Evolutionary conservation across 1,284 basidiomycete species (phyloP), one percentile per base, ranked within the genome.

Genomic region (Takashimella koratensis): DNA sequence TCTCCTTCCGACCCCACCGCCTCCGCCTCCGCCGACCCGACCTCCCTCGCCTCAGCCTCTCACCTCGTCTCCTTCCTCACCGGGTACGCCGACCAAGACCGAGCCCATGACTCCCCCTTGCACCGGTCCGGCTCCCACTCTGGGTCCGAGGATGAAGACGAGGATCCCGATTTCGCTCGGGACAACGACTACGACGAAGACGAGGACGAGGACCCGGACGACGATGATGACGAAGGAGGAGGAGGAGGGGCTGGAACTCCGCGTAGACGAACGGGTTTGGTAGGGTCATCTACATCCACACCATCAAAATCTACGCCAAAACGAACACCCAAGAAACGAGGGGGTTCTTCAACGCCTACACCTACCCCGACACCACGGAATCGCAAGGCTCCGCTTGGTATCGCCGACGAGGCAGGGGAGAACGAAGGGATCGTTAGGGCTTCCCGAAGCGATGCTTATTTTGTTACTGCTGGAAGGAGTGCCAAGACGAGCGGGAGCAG

Each of bases 371-470:
- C 63, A 24, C 66, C 67, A 11, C 51, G 52, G 13, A 56, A 54
- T 43, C 55, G 53, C 39, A 57, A 54, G 43, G 45, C 48, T 40
- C 45, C 19, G 42, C 24, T n/a, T 27, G 26, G 19, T n/a, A 10
- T 50, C 22, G 47, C 47, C 19, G 56, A 36, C 16, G 10, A 36
- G 8, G 30, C 54, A 21, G 52, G 47, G n/a, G 51, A 46, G 12
- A 52, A 63, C 45, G 62, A 62, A 40, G 75, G 75, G 3, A 76
- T 78, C 55, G 67, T 66, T 23, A 62, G 73, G 8, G 63, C 68
- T 1, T 75, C 77, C 0, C 64, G 76, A 1, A 90, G 91, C 51
- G 92, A 96, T 75, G 82, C 84, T 13, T 96, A 93, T 76, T 90
- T 96, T 68, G 79, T 81, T 16, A 52, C 62, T 1, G 78, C 82